phyloP scores from a whole-genome alignment of 371 early-diverging fungal species.

The Circinella minor region DNA sequence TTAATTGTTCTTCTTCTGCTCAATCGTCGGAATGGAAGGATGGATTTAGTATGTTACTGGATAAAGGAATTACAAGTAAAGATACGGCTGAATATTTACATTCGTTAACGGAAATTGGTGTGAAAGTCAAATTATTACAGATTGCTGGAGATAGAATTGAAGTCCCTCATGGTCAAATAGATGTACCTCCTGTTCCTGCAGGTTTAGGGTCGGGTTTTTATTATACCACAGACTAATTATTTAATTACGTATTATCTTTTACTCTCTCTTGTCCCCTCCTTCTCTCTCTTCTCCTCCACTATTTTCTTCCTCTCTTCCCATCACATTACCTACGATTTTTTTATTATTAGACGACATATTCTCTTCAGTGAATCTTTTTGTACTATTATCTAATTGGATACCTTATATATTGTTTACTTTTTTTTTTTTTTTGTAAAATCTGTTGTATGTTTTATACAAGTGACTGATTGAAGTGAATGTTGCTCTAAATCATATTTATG shows the following conservation, averaged over 20 bases:
- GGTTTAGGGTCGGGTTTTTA: constrained; percentile 50
- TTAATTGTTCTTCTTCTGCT: constrained; percentile 53
- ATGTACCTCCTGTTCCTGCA: constrained; percentile 47
- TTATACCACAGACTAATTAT: constrained; percentile 24
- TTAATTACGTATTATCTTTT: not conserved
- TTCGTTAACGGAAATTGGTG: constrained; percentile 70
- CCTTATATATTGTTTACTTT: too few species aligned
- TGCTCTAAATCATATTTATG: too few species aligned
- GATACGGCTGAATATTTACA: constrained; percentile 69
- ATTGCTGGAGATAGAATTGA: constrained; percentile 71
- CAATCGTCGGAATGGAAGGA: constrained; percentile 83
- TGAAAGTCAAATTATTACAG: constrained; percentile 70
- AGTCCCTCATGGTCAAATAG: constrained; percentile 53
- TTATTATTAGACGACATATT: too few species aligned
- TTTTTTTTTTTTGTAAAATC: too few species aligned
- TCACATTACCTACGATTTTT: too few species aligned
- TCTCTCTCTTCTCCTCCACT: not conserved
- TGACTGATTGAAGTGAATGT: too few species aligned
- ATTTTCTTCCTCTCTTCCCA: too few species aligned
- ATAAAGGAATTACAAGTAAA: constrained; percentile 66
- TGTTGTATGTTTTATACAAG: too few species aligned
- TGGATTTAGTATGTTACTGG: constrained; percentile 76
- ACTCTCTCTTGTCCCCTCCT: too few species aligned
- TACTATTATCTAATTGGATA: too few species aligned
- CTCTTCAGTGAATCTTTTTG: too few species aligned